Evolutionary conservation across 345 rosid genomes (phyloP).

Genomic region (Microthlaspi erraticum): DNA sequence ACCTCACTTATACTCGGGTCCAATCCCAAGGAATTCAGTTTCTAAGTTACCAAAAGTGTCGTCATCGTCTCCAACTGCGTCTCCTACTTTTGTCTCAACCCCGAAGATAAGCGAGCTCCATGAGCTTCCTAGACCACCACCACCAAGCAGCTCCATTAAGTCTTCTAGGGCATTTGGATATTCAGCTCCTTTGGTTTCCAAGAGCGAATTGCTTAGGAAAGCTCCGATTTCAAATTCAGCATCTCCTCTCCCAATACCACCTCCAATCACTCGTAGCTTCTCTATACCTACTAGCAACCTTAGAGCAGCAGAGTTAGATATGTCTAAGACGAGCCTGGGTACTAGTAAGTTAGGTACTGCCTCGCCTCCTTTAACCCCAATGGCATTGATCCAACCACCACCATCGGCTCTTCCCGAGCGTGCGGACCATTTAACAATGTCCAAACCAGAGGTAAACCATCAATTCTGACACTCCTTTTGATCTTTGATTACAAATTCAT

Average conservation of each 20-base stretch:
- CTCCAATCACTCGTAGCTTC: slow-evolving; percentile 74
- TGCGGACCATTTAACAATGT: slow-evolving; percentile 34
- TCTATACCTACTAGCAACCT: slow-evolving; percentile 79
- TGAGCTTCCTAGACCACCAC: slow-evolving; percentile 99
- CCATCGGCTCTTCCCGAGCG: slow-evolving; percentile 28
- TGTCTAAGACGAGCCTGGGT: slow-evolving; percentile 48
- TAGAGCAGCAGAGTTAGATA: slow-evolving; percentile 51
- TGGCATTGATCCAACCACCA: slow-evolving; percentile 49
- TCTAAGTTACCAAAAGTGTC: slow-evolving; percentile 57
- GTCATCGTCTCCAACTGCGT: slow-evolving; percentile 57
- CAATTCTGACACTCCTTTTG: not conserved
- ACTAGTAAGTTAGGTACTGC: slow-evolving; percentile 50
- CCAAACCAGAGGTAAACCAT: slow-evolving; percentile 53
- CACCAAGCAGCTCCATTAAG: slow-evolving; percentile 52
- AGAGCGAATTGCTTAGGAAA: slow-evolving; percentile 57
- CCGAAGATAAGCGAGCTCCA: slow-evolving; percentile 96
- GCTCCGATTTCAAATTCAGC: slow-evolving; percentile 48
- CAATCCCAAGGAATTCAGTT: slow-evolving; percentile 61
- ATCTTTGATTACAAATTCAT: no score
- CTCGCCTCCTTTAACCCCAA: slow-evolving; percentile 78
- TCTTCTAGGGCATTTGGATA: slow-evolving; percentile 61
- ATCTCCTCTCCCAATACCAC: slow-evolving; percentile 83
- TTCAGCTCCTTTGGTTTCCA: slow-evolving; percentile 78
- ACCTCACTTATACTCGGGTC: slow-evolving; percentile 70
- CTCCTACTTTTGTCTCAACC: slow-evolving; percentile 75